Percentiles rank a stretch among this genome's conserved stretches.
Evolutionary conservation across 441 rosid genomes (phyloP).

Genomic region (Erysimum pusillum): DNA sequence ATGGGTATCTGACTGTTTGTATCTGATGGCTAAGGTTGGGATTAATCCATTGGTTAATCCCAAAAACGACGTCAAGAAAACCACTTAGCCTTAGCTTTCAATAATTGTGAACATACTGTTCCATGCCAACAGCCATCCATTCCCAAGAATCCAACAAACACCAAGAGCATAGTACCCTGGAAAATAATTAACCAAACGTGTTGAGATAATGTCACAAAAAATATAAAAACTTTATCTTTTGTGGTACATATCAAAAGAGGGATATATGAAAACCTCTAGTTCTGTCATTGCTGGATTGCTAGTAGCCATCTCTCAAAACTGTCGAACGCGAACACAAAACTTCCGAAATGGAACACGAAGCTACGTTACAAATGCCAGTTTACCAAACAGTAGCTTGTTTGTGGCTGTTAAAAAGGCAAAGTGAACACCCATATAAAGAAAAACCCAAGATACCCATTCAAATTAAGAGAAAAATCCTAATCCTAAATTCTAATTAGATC

Average conservation of each 20-base stretch:
- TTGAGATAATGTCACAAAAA: not conserved
- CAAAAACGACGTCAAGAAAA: conserved; percentile 31
- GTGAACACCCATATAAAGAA: not conserved
- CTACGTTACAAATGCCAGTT: not conserved
- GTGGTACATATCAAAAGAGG: not conserved
- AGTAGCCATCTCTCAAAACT: conserved; percentile 20
- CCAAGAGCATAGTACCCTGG: conserved; percentile 53
- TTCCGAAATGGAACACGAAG: not conserved
- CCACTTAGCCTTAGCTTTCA: conserved; percentile 44
- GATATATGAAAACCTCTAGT: conserved; percentile 9
- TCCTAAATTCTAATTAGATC: too few relatives aligned
- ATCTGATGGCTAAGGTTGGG: too few relatives aligned
- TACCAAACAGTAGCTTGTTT: not conserved
- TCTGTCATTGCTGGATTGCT: not conserved
- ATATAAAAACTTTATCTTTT: not conserved
- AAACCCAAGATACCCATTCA: too few relatives aligned
- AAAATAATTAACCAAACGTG: not conserved
- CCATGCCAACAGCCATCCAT: conserved; percentile 74
- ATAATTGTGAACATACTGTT: conserved; percentile 68
- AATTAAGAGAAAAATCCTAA: too few relatives aligned
- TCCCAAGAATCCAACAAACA: conserved; percentile 74
- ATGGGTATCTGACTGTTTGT: conserved; percentile 42
- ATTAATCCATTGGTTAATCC: conserved; percentile 41
- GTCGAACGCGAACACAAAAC: not conserved
- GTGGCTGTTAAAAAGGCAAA: not conserved